Conservation (phyloP, 495 filamentous ascomycete genomes). For the Penicillium macrosclerotiorum region DNA sequence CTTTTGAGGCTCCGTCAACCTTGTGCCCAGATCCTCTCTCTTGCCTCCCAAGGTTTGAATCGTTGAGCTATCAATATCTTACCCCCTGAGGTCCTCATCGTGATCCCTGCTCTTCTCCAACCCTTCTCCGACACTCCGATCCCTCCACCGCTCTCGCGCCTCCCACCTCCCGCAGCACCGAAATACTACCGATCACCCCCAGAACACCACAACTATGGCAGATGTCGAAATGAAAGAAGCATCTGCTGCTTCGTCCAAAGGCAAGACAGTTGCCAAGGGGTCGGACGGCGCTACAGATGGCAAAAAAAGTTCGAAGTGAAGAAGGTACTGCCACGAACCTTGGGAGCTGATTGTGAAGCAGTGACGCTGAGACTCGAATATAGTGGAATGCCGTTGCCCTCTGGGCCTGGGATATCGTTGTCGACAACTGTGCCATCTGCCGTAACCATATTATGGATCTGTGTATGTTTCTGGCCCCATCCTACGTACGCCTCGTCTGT, state of each 20-base stretch:
- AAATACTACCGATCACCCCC: neutral
- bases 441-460: slow-evolving; percentile 99
- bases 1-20: slow-evolving; percentile 1
- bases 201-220: slow-evolving; percentile 60
- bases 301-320: slow-evolving; percentile 98
- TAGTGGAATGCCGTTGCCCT: slow-evolving; percentile 99
- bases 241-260: slow-evolving; percentile 49
- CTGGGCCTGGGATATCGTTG: slow-evolving; percentile 99
- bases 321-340: slow-evolving; percentile 64
- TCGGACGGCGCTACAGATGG: slow-evolving; percentile 60
- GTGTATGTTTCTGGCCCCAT: slow-evolving; percentile 52
- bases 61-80: neutral
- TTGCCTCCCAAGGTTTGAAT: slow-evolving; percentile 2
- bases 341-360: slow-evolving; percentile 8
- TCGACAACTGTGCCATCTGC: slow-evolving; percentile 99
- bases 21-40: neutral
- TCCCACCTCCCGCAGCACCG: slow-evolving; percentile 1
- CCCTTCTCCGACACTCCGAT: no score
- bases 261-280: slow-evolving; percentile 61
- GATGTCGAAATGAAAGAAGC: slow-evolving; percentile 98
- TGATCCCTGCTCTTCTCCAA: neutral
- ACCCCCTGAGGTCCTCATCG: slow-evolving; percentile 6
- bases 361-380: slow-evolving; percentile 6
- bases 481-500: neutral
- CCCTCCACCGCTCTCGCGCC: slow-evolving; percentile 3